Evolutionary conservation across 352 stramenopile genomes (phyloP).

Genomic region (Phytophthora agathidicida): DNA sequence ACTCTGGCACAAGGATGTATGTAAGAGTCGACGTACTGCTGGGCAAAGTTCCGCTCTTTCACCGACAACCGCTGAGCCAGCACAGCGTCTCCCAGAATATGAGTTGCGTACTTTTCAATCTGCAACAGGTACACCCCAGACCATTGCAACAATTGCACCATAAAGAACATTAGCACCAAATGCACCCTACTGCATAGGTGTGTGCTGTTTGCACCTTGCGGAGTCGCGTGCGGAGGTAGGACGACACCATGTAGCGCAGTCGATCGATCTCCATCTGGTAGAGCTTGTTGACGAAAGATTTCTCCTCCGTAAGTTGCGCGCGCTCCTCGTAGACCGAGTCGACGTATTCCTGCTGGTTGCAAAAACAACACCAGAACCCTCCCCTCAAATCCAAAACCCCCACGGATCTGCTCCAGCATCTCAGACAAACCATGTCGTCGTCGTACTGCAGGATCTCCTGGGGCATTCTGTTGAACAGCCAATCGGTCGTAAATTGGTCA

Average conservation of each 20-base stretch:
- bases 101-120: conserved; percentile 79
- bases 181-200: too few relatives aligned
- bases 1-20: neutral
- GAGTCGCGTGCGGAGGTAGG: conserved; percentile 79
- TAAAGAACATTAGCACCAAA: neutral
- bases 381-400: too few relatives aligned
- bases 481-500: conserved; percentile 17
- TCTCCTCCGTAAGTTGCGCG: conserved; percentile 69
- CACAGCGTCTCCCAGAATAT: conserved; percentile 57
- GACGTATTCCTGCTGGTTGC: conserved; percentile 89
- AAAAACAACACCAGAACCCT: too few relatives aligned
- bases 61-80: conserved; percentile 64
- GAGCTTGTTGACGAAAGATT: conserved; percentile 83
- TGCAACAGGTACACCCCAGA: conserved; percentile 18
- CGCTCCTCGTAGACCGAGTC: conserved; percentile 79
- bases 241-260: conserved; percentile 84
- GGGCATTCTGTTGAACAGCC: conserved; percentile 59
- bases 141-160: neutral
- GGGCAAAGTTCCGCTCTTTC: conserved; percentile 77
- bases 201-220: conserved; percentile 65
- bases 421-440: conserved; percentile 80
- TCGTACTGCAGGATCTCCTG: conserved; percentile 78
- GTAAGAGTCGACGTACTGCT: conserved; percentile 50
- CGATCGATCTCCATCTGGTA: conserved; percentile 92
- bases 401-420: conserved; percentile 86